A percentile compares a stretch with the other conserved stretches of the same genome.
Evolutionary conservation across 306 rosid species (phyloP).

Genomic region (Rosa rugosa): DNA sequence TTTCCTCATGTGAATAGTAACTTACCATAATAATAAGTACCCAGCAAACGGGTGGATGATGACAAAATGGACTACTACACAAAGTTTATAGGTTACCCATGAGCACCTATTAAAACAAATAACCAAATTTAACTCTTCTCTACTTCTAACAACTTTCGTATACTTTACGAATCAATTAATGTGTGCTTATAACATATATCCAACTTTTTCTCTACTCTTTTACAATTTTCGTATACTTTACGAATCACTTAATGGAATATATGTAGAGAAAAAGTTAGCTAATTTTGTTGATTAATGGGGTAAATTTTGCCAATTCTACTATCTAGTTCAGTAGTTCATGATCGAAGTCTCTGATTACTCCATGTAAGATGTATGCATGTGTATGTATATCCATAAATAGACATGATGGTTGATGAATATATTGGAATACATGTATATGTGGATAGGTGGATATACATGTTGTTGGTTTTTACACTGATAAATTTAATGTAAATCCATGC

Average conservation of each 20-base stretch:
- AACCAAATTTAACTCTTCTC: not conserved
- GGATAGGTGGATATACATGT: not conserved
- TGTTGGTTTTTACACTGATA: not conserved
- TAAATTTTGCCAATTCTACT: not conserved
- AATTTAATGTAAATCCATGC: not conserved
- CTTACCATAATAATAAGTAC: too few species aligned
- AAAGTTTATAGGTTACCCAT: too few species aligned
- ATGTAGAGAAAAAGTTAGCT: not conserved
- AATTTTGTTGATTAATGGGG: not conserved
- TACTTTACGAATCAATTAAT: not conserved
- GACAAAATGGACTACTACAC: too few species aligned
- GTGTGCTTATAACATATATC: not conserved
- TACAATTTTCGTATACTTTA: not conserved
- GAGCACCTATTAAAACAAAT: too few species aligned
- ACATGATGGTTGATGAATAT: not conserved
- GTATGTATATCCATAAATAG: not conserved
- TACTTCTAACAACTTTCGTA: not conserved
- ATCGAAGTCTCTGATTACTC: not conserved
- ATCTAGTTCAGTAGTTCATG: not conserved
- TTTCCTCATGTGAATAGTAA: too few species aligned
- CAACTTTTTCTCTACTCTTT: not conserved
- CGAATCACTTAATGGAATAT: not conserved
- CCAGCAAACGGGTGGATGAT: too few species aligned
- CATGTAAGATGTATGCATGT: not conserved
- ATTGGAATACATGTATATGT: not conserved